A percentile compares a stretch with the other conserved stretches of the same genome.
These are phyloP conservation scores for Castanea sativa DNA, from an alignment of 306 rosid species.

Conservation along the genomic window DNA sequence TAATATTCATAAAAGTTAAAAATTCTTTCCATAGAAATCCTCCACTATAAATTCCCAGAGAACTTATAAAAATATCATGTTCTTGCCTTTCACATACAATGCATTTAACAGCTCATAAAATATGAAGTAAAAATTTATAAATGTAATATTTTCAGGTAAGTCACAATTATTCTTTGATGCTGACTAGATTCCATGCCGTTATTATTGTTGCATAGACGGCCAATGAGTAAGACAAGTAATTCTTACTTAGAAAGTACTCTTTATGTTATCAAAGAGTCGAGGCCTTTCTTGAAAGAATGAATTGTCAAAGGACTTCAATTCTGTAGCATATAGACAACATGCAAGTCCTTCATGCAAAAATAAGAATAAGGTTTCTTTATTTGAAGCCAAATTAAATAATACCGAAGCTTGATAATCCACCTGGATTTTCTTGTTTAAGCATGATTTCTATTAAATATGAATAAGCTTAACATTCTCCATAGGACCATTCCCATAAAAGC, in stretches of 20 bases:
- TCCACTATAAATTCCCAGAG: neutral
- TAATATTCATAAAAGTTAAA: neutral
- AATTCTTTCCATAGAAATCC: neutral
- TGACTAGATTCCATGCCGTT: neutral
- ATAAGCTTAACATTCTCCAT: neutral
- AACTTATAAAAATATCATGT: neutral
- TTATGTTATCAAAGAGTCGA: neutral
- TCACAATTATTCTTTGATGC: neutral
- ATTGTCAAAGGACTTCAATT: neutral
- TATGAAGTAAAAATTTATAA: too few relatives aligned
- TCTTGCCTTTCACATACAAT: too few relatives aligned
- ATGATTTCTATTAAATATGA: neutral
- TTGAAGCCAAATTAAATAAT: neutral
- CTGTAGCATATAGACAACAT: neutral
- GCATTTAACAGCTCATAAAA: too few relatives aligned
- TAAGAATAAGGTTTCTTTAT: neutral
- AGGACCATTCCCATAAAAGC: neutral
- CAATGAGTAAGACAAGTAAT: neutral
- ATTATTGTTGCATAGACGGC: neutral
- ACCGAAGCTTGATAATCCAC: neutral
- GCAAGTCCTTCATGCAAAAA: neutral
- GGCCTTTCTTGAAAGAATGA: neutral
- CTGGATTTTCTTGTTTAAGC: slow-evolving; percentile 3
- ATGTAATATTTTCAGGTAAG: neutral
- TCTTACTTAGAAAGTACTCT: neutral